Conservation (phyloP, 441 rosid species). For the Flueggea neowawraea region DNA sequence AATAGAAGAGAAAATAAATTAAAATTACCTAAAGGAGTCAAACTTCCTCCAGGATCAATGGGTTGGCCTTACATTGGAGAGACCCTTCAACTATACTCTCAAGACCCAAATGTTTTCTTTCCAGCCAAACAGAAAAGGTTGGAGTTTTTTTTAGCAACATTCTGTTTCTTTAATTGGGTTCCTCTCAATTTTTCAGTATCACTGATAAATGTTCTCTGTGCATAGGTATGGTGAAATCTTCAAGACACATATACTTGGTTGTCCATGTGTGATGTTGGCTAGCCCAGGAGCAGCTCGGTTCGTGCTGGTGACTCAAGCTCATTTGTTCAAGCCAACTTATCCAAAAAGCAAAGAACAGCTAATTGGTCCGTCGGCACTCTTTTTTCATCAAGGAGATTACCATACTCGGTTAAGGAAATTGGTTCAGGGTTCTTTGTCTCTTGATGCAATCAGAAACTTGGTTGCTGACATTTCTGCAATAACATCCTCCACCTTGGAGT, state of each 20-base stretch:
- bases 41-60: constrained; percentile 96
- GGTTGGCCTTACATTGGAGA: constrained; percentile 92
- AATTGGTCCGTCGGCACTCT: constrained; percentile 79
- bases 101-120: constrained; percentile 84
- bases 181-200: no score
- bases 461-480: constrained; percentile 50
- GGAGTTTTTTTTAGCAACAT: not conserved
- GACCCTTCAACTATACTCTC: constrained; percentile 22
- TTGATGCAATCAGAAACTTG: constrained; percentile 44
- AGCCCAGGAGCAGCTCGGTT: constrained; percentile 84
- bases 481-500: constrained; percentile 42
- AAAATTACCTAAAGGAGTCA: constrained; percentile 7
- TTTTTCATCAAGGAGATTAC: constrained; percentile 85
- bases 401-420: constrained; percentile 64
- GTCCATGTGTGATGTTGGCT: constrained; percentile 92
- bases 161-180: no score
- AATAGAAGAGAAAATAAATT: no score
- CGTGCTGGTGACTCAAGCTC: constrained; percentile 63
- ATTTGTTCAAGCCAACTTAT: constrained; percentile 84
- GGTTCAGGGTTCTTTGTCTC: constrained; percentile 57
- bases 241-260: constrained; percentile 87
- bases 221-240: constrained; percentile 84
- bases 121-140: constrained; percentile 62
- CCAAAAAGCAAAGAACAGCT: constrained; percentile 91
- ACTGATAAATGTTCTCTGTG: no score